Base-by-base conservation (phyloP, 768 basidiomycete species). In the Termitomyces eurrhizus region DNA sequence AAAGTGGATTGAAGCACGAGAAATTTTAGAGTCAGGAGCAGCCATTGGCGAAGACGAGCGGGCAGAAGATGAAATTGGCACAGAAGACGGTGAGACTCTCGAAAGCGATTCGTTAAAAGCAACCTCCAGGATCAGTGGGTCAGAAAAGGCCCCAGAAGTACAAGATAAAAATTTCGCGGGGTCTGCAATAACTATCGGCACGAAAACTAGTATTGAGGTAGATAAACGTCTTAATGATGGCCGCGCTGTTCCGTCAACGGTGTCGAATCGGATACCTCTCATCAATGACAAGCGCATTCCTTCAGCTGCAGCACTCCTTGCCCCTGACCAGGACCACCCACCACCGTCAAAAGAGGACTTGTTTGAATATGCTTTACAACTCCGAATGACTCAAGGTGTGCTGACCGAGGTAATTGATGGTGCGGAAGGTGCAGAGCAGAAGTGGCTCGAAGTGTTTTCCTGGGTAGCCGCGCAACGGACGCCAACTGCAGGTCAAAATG, bases 371-470 rank as follows among this genome's bases (percentile, higher is more conserved):
- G 87, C 90, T 21, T 75, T 97, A 49, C 90, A 97, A 72, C 72
- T 98, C 36, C 80, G 94, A 35, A 91, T 96, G 83, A 91, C 94
- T 0, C 88, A 92, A 68, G 86, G 89, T 52, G 85, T 88, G 7
- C 75, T 98, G 52, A 81, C 82, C 18, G 97, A 98, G 73, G 83
- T 88, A 39, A 81, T 90, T 18, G 89, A 94, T 41, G 96, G 97
- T 0, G 81, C 93, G 0, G 93, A 95, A 66, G 84, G 86, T 44
- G 95, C 94, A 0, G 87, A 90, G 62, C 74, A 77, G 18, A 87
- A 85, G 59, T 95, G 93, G 84, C 77, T 93, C 16, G 92, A 93
- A 32, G 81, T 93, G 8, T 96, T 95, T 71, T 76, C 83, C 5
- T 97, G 91, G 90, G 87, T 94, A 68, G 87, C 93, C 0, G 88